A percentile compares a stretch with the other conserved stretches of the same genome.
Conservation (phyloP, 176 grass and related monocot species). For the Avena eriantha region DNA sequence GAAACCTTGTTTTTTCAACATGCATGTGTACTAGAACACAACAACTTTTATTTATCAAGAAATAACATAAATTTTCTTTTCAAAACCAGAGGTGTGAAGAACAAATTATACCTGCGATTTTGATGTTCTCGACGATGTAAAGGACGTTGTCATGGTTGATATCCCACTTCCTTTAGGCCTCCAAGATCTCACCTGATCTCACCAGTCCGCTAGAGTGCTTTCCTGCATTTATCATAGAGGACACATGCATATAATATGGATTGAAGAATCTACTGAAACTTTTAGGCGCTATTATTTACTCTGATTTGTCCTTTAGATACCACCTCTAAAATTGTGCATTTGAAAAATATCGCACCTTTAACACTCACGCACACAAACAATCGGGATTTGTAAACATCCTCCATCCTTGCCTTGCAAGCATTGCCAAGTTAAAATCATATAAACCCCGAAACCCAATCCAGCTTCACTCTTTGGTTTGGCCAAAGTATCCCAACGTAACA, state of each 20-base stretch:
- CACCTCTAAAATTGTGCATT: too few relatives aligned
- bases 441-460: too few relatives aligned
- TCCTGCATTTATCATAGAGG: constrained; percentile 9
- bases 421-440: too few relatives aligned
- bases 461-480: too few relatives aligned
- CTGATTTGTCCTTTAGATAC: too few relatives aligned
- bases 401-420: too few relatives aligned
- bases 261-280: too few relatives aligned
- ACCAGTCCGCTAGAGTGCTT: constrained; percentile 36
- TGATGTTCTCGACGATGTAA: constrained; percentile 99
- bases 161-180: constrained; percentile 76
- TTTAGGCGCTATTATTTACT: too few relatives aligned
- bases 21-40: background rate
- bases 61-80: background rate
- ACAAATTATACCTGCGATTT: constrained; percentile 68
- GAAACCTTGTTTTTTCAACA: background rate
- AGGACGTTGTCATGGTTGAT: constrained; percentile 96
- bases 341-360: too few relatives aligned
- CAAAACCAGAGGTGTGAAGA: background rate
- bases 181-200: constrained; percentile 55
- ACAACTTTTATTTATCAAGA: background rate
- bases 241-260: background rate
- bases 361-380: too few relatives aligned
- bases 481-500: too few relatives aligned
- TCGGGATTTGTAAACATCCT: too few relatives aligned